These are phyloP conservation scores for Furcasterigmium furcatum DNA, from an alignment of 2,329 filamentous ascomycete genomes.

Conservation along the genomic window DNA sequence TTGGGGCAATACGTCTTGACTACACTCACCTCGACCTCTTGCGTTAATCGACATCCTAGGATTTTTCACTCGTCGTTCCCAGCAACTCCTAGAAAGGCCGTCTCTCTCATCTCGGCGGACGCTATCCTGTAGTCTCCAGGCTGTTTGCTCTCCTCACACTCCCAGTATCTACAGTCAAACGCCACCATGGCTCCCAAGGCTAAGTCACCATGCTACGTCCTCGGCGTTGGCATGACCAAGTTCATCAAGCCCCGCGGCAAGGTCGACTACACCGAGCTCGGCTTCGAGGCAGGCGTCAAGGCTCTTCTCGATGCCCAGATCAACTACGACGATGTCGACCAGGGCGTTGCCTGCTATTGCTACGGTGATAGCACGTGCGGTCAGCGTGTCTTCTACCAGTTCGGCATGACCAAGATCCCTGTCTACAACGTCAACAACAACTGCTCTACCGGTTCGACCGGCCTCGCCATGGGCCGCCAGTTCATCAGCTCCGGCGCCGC, in stretches of 20 bases:
- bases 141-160: background rate
- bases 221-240: conserved; percentile 98
- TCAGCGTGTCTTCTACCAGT: conserved; percentile 97
- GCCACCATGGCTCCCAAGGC: conserved; percentile 44
- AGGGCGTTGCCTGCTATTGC: conserved; percentile 96
- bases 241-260: conserved; percentile 97
- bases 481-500: conserved; percentile 77
- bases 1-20: no score
- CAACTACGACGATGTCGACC: conserved; percentile 94
- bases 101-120: no score
- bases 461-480: conserved; percentile 77
- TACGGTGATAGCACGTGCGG: conserved; percentile 95
- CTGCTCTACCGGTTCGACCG: conserved; percentile 93
- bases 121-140: no score
- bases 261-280: conserved; percentile 91
- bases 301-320: conserved; percentile 83
- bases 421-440: conserved; percentile 99
- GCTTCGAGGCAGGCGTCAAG: conserved; percentile 89
- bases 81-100: no score
- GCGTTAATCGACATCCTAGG: no score
- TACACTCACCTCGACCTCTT: no score
- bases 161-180: no score
- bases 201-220: conserved; percentile 68
- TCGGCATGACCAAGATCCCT: conserved; percentile 94
- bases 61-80: no score